Base-by-base conservation (phyloP, 2,329 filamentous ascomycete species). In the Scedosporium dehoogii region DNA sequence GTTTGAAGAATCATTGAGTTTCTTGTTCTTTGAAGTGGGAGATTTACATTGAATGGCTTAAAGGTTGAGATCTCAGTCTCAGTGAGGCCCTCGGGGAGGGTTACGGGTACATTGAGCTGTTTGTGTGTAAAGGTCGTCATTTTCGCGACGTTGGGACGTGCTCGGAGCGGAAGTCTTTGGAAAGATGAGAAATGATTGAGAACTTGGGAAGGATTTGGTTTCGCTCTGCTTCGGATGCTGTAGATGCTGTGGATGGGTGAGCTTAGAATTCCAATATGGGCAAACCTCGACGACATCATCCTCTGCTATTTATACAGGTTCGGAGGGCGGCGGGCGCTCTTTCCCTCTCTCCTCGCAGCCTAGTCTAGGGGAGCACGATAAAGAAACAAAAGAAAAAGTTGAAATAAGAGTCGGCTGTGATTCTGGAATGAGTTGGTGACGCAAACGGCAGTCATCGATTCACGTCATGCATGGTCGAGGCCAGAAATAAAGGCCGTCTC, bases 11-110 rank as follows among this genome's bases (percentile, higher is more conserved):
- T 33, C 7, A 33, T 33, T 33, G 9, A 9, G 9, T 33, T 33
- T 33, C 29, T 33, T 33, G 5, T 27, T 27, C 3, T 33, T 33
- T 33, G 10, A 10, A 41, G 12, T 14, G n/a, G 10, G 21, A 1
- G 9, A 64, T 71, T 66, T 69, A 81, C 81, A 14, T 75, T 79
- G 67, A 84, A 84, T 0, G 82, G 80, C 6, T 73, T 73, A 66
- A 84, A 84, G 5, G 67, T 67, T 10, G 75, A 69, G 1, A 85
- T 70, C 61, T 80, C 74, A 0, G 79, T 71, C 62, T 78, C 69
- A 0, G 77, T 70, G 21, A 83, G 73, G 2, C 74, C 78, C 0
- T 75, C 69, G 0, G 78, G 76, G 0, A 83, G 72, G 9, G 69
- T 75, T 60, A 84, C 73, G 3, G 73, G 70, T 60, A 82, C 69